Evolutionary conservation across 1,284 basidiomycete species (phyloP).

Genomic region (Irpex sp.): DNA sequence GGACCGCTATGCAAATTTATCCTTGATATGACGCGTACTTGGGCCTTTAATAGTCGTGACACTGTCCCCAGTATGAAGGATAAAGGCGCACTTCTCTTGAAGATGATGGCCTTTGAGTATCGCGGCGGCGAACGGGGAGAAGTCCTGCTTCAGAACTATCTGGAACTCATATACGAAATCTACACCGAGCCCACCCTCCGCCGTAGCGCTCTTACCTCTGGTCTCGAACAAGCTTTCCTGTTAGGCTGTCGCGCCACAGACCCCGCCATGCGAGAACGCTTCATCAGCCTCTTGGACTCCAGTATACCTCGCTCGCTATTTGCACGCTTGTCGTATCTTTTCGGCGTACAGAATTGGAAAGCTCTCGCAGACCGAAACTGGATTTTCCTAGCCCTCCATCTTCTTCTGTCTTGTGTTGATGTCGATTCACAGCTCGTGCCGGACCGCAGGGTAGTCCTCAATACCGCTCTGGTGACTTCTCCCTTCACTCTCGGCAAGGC

Average conservation of each 20-base stretch:
- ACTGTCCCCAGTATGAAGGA: conserved; percentile 93
- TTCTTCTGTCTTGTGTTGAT: conserved; percentile 85
- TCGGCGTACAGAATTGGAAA: conserved; percentile 97
- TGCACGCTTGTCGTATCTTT: conserved; percentile 85
- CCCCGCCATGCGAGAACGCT: conserved; percentile 76
- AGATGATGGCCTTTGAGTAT: conserved; percentile 88
- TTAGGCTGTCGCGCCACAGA: conserved; percentile 90
- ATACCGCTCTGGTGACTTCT: conserved; percentile 24
- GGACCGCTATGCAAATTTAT: conserved; percentile 80
- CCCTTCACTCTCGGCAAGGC: conserved; percentile 46
- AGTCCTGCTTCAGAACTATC: conserved; percentile 77
- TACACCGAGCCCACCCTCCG: conserved; percentile 86
- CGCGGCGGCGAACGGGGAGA: conserved; percentile 70
- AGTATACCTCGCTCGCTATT: conserved; percentile 85
- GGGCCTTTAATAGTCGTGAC: conserved; percentile 85
- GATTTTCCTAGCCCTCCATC: conserved; percentile 90
- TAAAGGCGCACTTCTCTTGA: conserved; percentile 86
- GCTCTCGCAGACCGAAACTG: conserved; percentile 91
- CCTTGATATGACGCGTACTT: conserved; percentile 84
- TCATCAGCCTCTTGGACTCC: conserved; percentile 89
- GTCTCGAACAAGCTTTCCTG: conserved; percentile 92
- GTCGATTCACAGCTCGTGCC: conserved; percentile 46
- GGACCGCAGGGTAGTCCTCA: conserved; percentile 30
- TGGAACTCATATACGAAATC: conserved; percentile 92
- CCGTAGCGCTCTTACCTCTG: conserved; percentile 91